These are phyloP conservation scores for Cercis canadensis DNA, from an alignment of 306 rosid genomes.

Conservation along the genomic window DNA sequence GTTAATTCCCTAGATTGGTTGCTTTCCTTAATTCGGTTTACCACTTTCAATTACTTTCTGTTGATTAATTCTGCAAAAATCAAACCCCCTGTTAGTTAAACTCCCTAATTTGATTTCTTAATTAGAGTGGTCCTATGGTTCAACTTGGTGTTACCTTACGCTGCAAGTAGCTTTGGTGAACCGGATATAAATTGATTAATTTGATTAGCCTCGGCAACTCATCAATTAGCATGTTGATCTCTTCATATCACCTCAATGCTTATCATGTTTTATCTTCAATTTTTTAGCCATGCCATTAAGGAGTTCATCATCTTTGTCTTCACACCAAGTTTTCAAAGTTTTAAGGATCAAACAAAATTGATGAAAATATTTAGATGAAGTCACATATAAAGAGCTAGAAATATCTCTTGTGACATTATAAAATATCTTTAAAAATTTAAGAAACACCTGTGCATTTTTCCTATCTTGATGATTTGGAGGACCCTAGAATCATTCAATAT, in stretches of 20 bases:
- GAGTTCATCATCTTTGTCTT: background rate
- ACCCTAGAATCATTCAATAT: background rate
- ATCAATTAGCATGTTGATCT: no score
- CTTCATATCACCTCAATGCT: background rate
- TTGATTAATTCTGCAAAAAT: no score
- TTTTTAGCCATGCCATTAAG: background rate
- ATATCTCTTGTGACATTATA: constrained; percentile 9
- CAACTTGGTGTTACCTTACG: no score
- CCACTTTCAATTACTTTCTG: no score
- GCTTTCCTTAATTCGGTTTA: no score
- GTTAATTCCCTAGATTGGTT: no score
- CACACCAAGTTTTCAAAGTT: background rate
- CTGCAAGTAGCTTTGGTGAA: no score
- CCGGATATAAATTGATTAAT: no score
- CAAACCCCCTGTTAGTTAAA: no score
- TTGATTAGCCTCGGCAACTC: no score
- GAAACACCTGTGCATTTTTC: background rate
- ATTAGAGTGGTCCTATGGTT: no score
- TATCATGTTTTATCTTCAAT: constrained; percentile 15
- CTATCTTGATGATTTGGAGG: constrained; percentile 1
- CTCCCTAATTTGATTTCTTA: no score
- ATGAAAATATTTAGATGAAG: background rate
- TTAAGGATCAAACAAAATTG: background rate
- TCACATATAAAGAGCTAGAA: background rate
- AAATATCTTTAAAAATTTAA: background rate